Conservation (phyloP, 2,329 filamentous ascomycete genomes). For the Hypoxylon sp. region DNA sequence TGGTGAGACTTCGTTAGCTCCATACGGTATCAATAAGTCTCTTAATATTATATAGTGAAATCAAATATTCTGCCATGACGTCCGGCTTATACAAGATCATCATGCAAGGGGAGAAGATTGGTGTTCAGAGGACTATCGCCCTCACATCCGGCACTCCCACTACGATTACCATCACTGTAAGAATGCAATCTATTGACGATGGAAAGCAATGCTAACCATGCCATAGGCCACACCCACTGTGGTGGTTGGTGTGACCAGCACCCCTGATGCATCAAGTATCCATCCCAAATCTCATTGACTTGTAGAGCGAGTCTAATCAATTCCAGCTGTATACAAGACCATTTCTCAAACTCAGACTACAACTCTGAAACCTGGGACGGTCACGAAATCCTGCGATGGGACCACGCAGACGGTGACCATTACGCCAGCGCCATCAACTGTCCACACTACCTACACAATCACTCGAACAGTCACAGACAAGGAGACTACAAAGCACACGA, state of each 20-base stretch:
- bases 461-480: conserved; percentile 55
- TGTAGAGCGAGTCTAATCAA: conserved; percentile 5
- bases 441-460: conserved; percentile 52
- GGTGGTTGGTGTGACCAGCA: conserved; percentile 57
- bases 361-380: conserved; percentile 54
- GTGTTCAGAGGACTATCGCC: conserved; percentile 56
- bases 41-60: conserved; percentile 49
- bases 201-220: conserved; percentile 6
- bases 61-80: conserved; percentile 57
- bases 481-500: conserved; percentile 53
- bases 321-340: conserved; percentile 45
- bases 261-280: conserved; percentile 56
- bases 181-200: conserved; percentile 13
- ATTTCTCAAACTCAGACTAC: conserved; percentile 54
- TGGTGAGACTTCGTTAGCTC: conserved; percentile 51
- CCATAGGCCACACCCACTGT: conserved; percentile 58
- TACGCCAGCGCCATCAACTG: conserved; percentile 53
- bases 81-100: conserved; percentile 58
- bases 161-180: conserved; percentile 55
- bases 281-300: background rate
- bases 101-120: conserved; percentile 55
- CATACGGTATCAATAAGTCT: background rate
- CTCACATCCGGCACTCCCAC: conserved; percentile 55
- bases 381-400: conserved; percentile 55
- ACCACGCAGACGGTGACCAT: conserved; percentile 56